A percentile compares a stretch with the other conserved stretches of the same genome.
phyloP scores from a whole-genome alignment of 306 rosid genomes.

The Castanopsis chinensis region DNA sequence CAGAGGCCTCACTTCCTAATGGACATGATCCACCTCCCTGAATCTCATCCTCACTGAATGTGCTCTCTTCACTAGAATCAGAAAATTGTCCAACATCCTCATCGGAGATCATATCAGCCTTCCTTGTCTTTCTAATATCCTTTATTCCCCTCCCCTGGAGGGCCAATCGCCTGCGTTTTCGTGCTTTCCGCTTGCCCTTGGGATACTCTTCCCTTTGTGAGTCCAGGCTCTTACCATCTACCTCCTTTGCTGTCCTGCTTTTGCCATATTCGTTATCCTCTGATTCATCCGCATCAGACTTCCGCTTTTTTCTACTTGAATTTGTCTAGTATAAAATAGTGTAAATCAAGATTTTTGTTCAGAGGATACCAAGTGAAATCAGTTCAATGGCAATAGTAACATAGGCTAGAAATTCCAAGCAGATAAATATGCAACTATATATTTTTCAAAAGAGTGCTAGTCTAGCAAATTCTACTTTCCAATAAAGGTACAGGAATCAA shows the following conservation, averaged over 20 bases:
- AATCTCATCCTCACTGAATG: slow-evolving; percentile 73
- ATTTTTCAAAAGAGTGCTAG: neutral
- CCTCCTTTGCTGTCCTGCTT: slow-evolving; percentile 52
- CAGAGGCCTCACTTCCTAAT: slow-evolving; percentile 60
- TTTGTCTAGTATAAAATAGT: slow-evolving; percentile 62
- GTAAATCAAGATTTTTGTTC: slow-evolving; percentile 20
- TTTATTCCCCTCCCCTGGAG: slow-evolving; percentile 89
- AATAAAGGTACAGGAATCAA: neutral
- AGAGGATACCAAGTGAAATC: slow-evolving; percentile 3
- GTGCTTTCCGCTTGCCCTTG: slow-evolving; percentile 89
- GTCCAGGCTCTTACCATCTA: slow-evolving; percentile 72
- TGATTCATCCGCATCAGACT: slow-evolving; percentile 79
- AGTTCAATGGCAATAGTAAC: slow-evolving; percentile 10
- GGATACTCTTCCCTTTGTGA: slow-evolving; percentile 84
- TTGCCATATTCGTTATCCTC: slow-evolving; percentile 74
- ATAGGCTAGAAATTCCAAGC: slow-evolving; percentile 9
- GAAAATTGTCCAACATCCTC: slow-evolving; percentile 66
- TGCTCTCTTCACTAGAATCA: slow-evolving; percentile 77
- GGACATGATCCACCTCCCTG: slow-evolving; percentile 54
- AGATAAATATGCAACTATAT: neutral
- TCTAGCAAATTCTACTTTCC: neutral
- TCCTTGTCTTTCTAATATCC: slow-evolving; percentile 72
- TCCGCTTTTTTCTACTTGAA: slow-evolving; percentile 81
- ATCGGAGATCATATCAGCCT: slow-evolving; percentile 48
- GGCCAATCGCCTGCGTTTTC: slow-evolving; percentile 88